phyloP scores from a whole-genome alignment of 257 asterid species.

The Forsythia viridissima region DNA sequence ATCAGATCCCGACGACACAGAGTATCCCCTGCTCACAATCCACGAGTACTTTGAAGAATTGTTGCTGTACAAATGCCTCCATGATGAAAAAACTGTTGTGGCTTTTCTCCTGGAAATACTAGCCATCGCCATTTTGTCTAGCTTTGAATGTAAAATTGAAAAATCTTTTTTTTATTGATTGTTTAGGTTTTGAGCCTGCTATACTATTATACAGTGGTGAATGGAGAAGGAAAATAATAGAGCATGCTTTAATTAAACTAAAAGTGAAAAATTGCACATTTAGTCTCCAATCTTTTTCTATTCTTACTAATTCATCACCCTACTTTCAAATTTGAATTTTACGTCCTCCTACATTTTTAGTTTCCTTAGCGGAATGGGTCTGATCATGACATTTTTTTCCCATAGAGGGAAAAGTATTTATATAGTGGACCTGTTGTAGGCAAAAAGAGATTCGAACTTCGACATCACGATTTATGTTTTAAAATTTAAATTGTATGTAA shows the following conservation, averaged over 20 bases:
- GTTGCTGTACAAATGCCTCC: slow-evolving; percentile 26
- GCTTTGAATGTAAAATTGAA: neutral
- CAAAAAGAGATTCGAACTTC: too few relatives aligned
- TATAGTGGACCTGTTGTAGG: too few relatives aligned
- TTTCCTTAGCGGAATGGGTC: neutral
- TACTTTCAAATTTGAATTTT: neutral
- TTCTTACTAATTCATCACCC: neutral
- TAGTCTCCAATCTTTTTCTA: neutral
- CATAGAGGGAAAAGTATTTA: too few relatives aligned
- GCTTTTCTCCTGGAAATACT: slow-evolving; percentile 50
- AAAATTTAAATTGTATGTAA: too few relatives aligned
- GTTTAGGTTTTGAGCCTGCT: neutral
- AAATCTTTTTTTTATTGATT: neutral
- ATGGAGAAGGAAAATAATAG: too few relatives aligned
- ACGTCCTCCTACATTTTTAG: neutral
- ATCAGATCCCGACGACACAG: slow-evolving; percentile 53
- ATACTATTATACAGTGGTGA: neutral
- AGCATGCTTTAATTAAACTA: too few relatives aligned
- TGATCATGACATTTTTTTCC: too few relatives aligned
- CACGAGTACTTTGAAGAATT: slow-evolving; percentile 28
- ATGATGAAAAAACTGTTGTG: slow-evolving; percentile 31
- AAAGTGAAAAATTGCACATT: neutral
- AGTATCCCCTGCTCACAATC: slow-evolving; percentile 45
- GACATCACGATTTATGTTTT: too few relatives aligned
- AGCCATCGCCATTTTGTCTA: slow-evolving; percentile 52